Evolutionary conservation across 148 eudicot species (phyloP), one percentile per base, ranked within the genome.

Genomic region (Dianthus caryophyllus): DNA sequence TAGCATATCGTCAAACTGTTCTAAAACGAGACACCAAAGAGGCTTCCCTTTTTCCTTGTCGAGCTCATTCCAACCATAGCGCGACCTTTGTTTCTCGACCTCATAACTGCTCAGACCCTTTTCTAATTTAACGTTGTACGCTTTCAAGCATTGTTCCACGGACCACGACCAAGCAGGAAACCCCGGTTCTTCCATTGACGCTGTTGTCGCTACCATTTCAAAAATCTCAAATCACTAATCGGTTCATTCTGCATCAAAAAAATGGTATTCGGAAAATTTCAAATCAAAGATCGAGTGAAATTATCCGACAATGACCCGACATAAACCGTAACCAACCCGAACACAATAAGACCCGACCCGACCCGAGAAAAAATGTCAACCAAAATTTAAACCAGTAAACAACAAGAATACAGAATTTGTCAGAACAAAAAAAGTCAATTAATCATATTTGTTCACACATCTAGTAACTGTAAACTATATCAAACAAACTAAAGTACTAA

Each of bases 1-100:
- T 68, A 89, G 93, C 83, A 76, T 79, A 69, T 89, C 96, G 67
- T 89, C 88, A 59, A 89, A 89, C 65, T 89, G 96, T 62, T 89
- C 87, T 5, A 89, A 53, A 9, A 89, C 84, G 38, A 87, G 93
- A 58, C 66, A 83, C 96, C 96, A 89, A 17, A 87, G 59, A 26
- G 96, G 88, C 69, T 85, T 85, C 71, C 88, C 88, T 72, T 83
- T 83, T 74, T 89, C 90, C 57, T 83, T 87, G 50, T 85, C 57
- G 18, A 89, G 84, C 71, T 89, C 96, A 70, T 89, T 89, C 85
- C 82, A 85, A 70, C 96, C 96, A 58, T 80, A 74, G 27, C 25
- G 70, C 66, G 84, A 83, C 1, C 88, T 72, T 52, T 52, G 70
- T 49, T 73, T 85, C 59, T 87, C 90, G 11, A 83, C 90, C 68